phyloP scores from a whole-genome alignment of 331 rosid genomes.

The Telfairia occidentalis region DNA sequence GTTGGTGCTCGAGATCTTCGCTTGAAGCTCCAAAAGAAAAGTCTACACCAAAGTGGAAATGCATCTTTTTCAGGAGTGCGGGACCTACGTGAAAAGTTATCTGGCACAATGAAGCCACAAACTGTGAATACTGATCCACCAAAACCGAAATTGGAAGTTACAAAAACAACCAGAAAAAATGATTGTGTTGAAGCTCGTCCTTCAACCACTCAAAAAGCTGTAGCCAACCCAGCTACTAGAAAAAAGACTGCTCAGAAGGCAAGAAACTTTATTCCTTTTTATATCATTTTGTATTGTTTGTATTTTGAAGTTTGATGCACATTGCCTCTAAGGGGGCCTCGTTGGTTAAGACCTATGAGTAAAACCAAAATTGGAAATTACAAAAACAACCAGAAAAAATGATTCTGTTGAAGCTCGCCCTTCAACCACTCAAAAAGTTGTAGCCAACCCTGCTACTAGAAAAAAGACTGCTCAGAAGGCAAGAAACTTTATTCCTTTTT shows the following conservation, averaged over 20 bases:
- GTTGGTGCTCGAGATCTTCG: conserved; percentile 82
- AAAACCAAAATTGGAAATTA: conserved; percentile 31
- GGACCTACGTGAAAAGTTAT: conserved; percentile 58
- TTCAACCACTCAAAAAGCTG: conserved; percentile 29
- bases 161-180: conserved; percentile 32
- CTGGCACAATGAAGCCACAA: conserved; percentile 41
- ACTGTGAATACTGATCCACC: conserved; percentile 38
- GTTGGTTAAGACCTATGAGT: too few species aligned
- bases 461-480: conserved; percentile 58
- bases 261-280: not conserved
- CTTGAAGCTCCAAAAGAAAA: conserved; percentile 80
- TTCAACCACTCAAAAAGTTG: conserved; percentile 29
- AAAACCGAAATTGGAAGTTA: conserved; percentile 31
- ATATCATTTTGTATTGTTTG: not conserved
- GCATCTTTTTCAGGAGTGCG: conserved; percentile 31
- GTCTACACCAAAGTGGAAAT: conserved; percentile 53
- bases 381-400: conserved; percentile 32
- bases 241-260: conserved; percentile 58
- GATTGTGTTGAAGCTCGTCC: conserved; percentile 26
- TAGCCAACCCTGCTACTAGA: conserved; percentile 39
- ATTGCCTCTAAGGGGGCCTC: too few species aligned
- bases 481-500: not conserved
- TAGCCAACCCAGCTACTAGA: conserved; percentile 39
- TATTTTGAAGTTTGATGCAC: not conserved
- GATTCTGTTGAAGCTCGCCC: conserved; percentile 26